Base-by-base conservation (phyloP, 2,329 filamentous ascomycete species). In the Berkeleyomyces basicola region DNA sequence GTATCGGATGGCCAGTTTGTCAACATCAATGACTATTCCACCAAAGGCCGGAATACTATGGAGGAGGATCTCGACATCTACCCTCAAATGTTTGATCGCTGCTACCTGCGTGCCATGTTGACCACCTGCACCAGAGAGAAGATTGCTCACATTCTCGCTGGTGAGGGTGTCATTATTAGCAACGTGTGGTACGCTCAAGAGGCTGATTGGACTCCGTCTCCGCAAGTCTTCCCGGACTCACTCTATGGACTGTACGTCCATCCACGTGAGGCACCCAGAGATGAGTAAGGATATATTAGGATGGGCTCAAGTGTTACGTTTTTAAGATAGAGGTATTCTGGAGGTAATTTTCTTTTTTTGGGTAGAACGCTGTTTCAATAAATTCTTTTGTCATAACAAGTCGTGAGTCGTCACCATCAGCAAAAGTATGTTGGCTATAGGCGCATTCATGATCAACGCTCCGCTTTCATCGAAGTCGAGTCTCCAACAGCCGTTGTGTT, bases 61-160 rank as follows among this genome's bases (percentile, higher is more conserved):
- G 36, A 39, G 14, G 39, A 60, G 16, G 55, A 31, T 4, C 9
- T 63, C 16, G 23, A 42, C 5, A 49, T 61, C 10, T 39, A 31
- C 33, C 16, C 42, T 16, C 61, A 44, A 47, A n/a, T 7, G 4
- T 69, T 74, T 9, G 71, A 78, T 2, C 83, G 79, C 3, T 90
- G 85, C 71, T 88, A 79, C 72, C 68, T 87, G 7, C 77, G 84
- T 31, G 73, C 72, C 55, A 74, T 80, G 46, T 68, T 69, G 9
- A 69, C 70, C 1, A 82, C 80, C 0, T 88, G 73, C 55, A 67
- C 85, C 69, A 75, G 75, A 0, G 68, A 74, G 4, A 77, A 81
- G 1, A 74, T 46, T 36, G 14, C 37, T 9, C 9, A 5, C 7
- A 55, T 62, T 11, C 23, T 53, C 14, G 10, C 23, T 9, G 55